Percentiles rank a stretch among this genome's conserved stretches.
phyloP scores from a whole-genome alignment of 768 basidiomycete genomes.

The Rhodotorula babjevae region DNA sequence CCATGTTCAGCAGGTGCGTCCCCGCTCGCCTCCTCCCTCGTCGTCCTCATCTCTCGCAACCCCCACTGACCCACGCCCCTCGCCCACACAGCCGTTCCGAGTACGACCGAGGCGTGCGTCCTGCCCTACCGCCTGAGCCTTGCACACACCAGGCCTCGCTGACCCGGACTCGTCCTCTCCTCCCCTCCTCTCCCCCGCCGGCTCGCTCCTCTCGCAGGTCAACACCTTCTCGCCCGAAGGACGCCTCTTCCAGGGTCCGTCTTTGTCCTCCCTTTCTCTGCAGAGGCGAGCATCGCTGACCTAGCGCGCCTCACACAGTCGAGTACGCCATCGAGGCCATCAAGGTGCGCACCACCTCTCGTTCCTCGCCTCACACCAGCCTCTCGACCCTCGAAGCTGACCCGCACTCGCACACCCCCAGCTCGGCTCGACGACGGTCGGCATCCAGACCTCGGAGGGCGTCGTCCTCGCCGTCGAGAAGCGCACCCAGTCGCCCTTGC shows the following conservation, averaged over 20 bases:
- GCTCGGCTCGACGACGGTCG: slow-evolving; percentile 97
- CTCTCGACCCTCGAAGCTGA: background rate
- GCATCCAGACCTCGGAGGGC: slow-evolving; percentile 82
- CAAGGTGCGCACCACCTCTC: slow-evolving; percentile 57
- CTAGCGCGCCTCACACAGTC: slow-evolving; percentile 54
- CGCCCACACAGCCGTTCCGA: slow-evolving; percentile 29
- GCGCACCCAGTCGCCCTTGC: slow-evolving; percentile 91
- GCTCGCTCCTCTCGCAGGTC: slow-evolving; percentile 49
- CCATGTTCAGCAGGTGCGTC: slow-evolving; percentile 35
- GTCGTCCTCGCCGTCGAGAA: slow-evolving; percentile 95
- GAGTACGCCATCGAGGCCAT: slow-evolving; percentile 99
- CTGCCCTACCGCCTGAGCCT: background rate
- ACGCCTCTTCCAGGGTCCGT: slow-evolving; percentile 89
- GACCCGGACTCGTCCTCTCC: too few species aligned
- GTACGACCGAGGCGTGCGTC: slow-evolving; percentile 37
- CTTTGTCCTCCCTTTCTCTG: accelerated
- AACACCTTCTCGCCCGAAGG: slow-evolving; percentile 99
- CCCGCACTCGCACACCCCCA: slow-evolving; percentile 45
- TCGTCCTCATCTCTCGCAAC: slow-evolving; percentile 1
- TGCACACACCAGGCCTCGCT: too few species aligned
- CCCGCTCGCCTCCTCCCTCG: background rate
- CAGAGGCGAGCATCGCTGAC: background rate
- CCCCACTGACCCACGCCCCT: background rate
- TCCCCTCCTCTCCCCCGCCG: too few species aligned
- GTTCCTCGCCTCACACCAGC: background rate